These are phyloP conservation scores for Gentiana dahurica DNA, from an alignment of 257 asterid species.

Conservation along the genomic window DNA sequence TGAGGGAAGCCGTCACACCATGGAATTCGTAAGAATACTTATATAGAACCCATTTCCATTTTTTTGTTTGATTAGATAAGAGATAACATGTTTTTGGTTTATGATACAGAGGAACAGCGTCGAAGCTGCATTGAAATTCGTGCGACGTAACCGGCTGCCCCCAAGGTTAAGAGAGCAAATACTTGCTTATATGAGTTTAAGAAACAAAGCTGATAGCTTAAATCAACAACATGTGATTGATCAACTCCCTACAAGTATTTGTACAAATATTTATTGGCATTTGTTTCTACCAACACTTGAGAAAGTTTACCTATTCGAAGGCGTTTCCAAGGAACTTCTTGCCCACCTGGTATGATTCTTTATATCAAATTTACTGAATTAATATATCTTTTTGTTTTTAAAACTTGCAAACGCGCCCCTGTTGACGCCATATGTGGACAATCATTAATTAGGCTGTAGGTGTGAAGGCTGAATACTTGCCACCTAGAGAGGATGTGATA, in stretches of 20 bases:
- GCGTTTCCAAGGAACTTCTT: slow-evolving; percentile 55
- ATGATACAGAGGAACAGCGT: slow-evolving; percentile 61
- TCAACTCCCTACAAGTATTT: slow-evolving; percentile 71
- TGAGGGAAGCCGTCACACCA: slow-evolving; percentile 82
- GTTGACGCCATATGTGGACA: too few species aligned
- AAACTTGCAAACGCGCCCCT: not conserved
- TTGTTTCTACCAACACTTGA: slow-evolving; percentile 67
- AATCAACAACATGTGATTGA: slow-evolving; percentile 81
- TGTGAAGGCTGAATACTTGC: slow-evolving; percentile 85
- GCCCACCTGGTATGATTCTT: slow-evolving; percentile 38
- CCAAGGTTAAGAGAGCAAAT: slow-evolving; percentile 74
- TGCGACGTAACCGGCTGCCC: slow-evolving; percentile 62
- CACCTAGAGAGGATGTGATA: slow-evolving; percentile 90
- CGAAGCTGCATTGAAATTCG: slow-evolving; percentile 80
- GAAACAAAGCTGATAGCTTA: slow-evolving; percentile 80
- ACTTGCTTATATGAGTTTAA: slow-evolving; percentile 75
- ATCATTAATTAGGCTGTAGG: slow-evolving; percentile 52
- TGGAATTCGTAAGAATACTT: slow-evolving; percentile 62
- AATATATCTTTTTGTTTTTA: not conserved
- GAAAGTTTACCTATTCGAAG: slow-evolving; percentile 71
- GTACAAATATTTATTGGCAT: slow-evolving; percentile 65
- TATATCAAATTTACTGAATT: not conserved
- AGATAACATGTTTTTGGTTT: not conserved
- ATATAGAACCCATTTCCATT: not conserved
- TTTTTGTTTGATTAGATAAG: not conserved